A percentile compares a stretch with the other conserved stretches of the same genome.
These are phyloP conservation scores for Decorospora gaudefroyi DNA, from an alignment of 2,329 filamentous ascomycete species.

Conservation along the genomic window DNA sequence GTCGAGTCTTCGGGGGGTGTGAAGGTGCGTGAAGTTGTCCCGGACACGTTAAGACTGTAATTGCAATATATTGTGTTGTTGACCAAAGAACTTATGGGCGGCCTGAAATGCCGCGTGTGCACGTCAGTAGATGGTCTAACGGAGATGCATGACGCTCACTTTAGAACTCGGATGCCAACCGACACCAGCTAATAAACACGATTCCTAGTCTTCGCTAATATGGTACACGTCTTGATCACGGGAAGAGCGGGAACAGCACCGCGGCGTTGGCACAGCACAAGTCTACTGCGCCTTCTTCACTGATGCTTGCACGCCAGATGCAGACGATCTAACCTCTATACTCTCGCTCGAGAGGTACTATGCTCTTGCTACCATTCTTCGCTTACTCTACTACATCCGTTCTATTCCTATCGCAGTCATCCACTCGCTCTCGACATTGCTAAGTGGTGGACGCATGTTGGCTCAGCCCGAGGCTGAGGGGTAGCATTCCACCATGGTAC, in stretches of 20 bases:
- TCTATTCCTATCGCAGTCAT: slow-evolving; percentile 5
- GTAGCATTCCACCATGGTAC: slow-evolving; percentile 22
- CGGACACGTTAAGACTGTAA: no score
- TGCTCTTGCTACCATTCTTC: slow-evolving; percentile 11
- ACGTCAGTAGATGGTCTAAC: no score
- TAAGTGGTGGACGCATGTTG: slow-evolving; percentile 7
- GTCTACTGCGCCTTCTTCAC: slow-evolving; percentile 11
- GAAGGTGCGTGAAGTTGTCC: no score
- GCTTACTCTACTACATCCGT: neutral
- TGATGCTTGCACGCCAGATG: slow-evolving; percentile 6
- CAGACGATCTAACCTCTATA: neutral
- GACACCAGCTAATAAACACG: neutral
- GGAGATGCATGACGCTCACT: slow-evolving; percentile 10
- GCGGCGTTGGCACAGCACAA: slow-evolving; percentile 6
- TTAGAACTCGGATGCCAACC: neutral
- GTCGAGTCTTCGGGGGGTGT: no score
- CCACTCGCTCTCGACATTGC: slow-evolving; percentile 5
- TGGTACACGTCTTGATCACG: slow-evolving; percentile 3
- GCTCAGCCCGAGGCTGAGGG: slow-evolving; percentile 13
- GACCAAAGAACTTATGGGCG: no score
- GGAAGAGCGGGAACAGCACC: slow-evolving; percentile 4
- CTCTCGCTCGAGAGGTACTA: slow-evolving; percentile 3
- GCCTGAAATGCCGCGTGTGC: no score
- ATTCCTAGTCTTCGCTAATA: slow-evolving; percentile 1
- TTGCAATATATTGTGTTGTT: no score